Evolutionary conservation across 2,329 filamentous ascomycete species (phyloP).

Genomic region (Dothideomycetidae sp.): DNA sequence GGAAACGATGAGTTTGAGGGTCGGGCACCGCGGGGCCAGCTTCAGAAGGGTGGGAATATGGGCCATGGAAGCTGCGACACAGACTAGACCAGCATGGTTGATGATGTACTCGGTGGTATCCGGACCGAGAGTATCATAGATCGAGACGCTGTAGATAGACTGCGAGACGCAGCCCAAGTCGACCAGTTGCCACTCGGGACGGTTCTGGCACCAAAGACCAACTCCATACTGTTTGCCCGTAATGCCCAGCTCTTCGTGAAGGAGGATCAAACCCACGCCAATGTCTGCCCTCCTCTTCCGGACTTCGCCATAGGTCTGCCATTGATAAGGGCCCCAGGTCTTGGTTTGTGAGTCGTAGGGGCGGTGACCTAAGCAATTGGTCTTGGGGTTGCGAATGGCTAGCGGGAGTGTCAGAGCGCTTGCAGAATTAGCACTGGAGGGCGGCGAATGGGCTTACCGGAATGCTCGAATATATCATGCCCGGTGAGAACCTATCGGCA

Average conservation of each 20-base stretch:
- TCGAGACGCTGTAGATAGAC: conserved; percentile 10
- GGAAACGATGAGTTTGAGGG: conserved; percentile 10
- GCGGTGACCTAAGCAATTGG: conserved; percentile 17
- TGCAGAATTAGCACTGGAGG: not conserved
- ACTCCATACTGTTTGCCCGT: conserved; percentile 10
- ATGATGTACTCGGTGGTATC: conserved; percentile 12
- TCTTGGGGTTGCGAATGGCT: conserved; percentile 48
- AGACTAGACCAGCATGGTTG: conserved; percentile 9
- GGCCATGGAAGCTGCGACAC: conserved; percentile 9
- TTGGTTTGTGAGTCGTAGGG: conserved; percentile 10
- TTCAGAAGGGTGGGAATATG: conserved; percentile 11
- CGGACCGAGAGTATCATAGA: conserved; percentile 12
- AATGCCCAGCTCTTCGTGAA: conserved; percentile 10
- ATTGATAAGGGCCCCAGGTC: conserved; percentile 10
- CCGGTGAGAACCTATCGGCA: conserved; percentile 43
- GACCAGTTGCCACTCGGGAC: conserved; percentile 11
- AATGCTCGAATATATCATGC: conserved; percentile 66
- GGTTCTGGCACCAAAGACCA: conserved; percentile 12
- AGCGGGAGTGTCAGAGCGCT: conserved; percentile 3
- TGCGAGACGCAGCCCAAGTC: conserved; percentile 11
- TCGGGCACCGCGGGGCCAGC: conserved; percentile 8
- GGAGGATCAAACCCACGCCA: conserved; percentile 9
- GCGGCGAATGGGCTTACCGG: conserved; percentile 27
- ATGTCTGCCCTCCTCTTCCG: conserved; percentile 10
- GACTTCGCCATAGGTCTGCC: conserved; percentile 9